Percentiles rank a stretch among this genome's conserved stretches.
phyloP scores from a whole-genome alignment of 805 yeast genomes.

The Pichia occidentalis region DNA sequence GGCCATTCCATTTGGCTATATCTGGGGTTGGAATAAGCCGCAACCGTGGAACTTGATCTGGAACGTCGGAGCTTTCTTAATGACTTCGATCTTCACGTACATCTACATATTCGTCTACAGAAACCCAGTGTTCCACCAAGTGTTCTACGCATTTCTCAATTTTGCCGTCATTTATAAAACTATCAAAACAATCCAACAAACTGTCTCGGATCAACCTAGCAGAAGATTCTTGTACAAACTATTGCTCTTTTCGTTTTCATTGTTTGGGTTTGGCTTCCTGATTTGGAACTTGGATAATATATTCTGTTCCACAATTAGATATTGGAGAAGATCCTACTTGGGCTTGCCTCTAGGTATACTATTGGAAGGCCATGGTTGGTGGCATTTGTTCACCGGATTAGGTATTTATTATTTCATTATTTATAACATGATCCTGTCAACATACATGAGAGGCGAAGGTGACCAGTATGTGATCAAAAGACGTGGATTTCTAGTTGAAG shows the following conservation, averaged over 20 bases:
- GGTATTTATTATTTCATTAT: slow-evolving; percentile 85
- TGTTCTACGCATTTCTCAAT: slow-evolving; percentile 74
- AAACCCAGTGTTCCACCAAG: slow-evolving; percentile 86
- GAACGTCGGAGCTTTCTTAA: slow-evolving; percentile 25
- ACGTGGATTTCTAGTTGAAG: slow-evolving; percentile 50
- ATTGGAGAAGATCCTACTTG: slow-evolving; percentile 46
- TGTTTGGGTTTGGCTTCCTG: slow-evolving; percentile 67
- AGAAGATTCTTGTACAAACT: slow-evolving; percentile 24
- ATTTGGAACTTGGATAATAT: slow-evolving; percentile 89
- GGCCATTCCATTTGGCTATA: slow-evolving; percentile 67
- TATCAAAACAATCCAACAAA: slow-evolving; percentile 18
- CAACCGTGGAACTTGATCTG: slow-evolving; percentile 15
- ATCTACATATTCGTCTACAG: slow-evolving; percentile 62
- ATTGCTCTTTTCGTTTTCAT: slow-evolving; percentile 25
- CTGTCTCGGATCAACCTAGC: slow-evolving; percentile 19
- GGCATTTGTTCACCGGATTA: slow-evolving; percentile 84
- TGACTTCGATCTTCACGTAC: slow-evolving; percentile 46
- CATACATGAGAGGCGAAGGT: slow-evolving; percentile 54
- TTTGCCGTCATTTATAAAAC: slow-evolving; percentile 65
- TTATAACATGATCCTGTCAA: slow-evolving; percentile 67
- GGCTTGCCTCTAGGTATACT: slow-evolving; percentile 85
- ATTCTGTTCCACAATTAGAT: slow-evolving; percentile 55
- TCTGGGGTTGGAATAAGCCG: slow-evolving; percentile 28
- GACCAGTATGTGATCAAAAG: slow-evolving; percentile 51
- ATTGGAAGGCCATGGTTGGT: slow-evolving; percentile 94